Evolutionary conservation across 805 yeast species (phyloP), one percentile per base, ranked within the genome.

Genomic region (Lipomyces yamadae): DNA sequence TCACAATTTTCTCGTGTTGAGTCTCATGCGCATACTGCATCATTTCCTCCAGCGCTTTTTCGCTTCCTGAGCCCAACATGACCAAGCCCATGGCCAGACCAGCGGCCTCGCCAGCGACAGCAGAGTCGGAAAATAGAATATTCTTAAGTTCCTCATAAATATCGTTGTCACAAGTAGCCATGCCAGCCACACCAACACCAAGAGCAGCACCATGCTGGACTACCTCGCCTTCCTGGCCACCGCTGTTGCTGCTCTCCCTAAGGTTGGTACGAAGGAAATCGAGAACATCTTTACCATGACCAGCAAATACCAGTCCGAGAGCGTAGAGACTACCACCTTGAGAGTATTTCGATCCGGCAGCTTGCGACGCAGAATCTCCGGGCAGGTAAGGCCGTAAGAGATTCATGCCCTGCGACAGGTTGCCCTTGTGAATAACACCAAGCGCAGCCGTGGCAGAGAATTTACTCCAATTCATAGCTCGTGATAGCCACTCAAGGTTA

Each of bases 381-480:
- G 98, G 97, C 68, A 95, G 83, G 76, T 95, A 95, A 29, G 98
- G 98, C 72, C 89, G 88, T 76, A 95, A 84, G 60, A 94, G 86
- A 70, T 88, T 85, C 76, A 88, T 87, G 62, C 98, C 99, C 76
- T 92, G 97, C 0, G 96, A 85, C 65, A 95, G 83, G 78, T 94
- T 94, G 62, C 99, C 98, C 75, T 89, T 90, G 77, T 95, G 98
- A 72, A 95, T 93, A 37, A 94, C 98, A 76, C 99, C 99, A 68
- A 95, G 81, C 13, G 98, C 98, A 7, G 98, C 98, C 13, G 98
- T 94, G 1, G 98, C 98, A 0, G 97, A 88, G 78, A 95, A 95
- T 76, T 94, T 95, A 4, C 98, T 92, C 99, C 99, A 95, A 78
- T 94, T 92, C 58, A 94, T 88, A n/a, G 99, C 98, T 79, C 92